Base-by-base conservation (phyloP, 2,329 filamentous ascomycete species). In the Penicillium hordei region DNA sequence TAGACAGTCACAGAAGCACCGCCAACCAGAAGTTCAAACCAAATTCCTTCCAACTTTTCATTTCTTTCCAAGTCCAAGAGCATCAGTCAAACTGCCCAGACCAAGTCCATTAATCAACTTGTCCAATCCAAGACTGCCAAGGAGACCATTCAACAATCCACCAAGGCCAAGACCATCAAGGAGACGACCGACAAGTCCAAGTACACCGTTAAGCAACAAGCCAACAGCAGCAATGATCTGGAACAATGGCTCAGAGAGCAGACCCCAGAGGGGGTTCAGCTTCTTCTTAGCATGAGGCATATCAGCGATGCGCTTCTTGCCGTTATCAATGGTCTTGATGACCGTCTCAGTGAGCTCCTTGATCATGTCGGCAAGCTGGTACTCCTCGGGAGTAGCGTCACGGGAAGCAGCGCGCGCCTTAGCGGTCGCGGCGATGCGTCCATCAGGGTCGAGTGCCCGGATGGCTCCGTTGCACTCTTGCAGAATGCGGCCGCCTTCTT, bases 251-350 rank as follows among this genome's bases (percentile, higher is more conserved):
- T 96, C 91, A 36, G 68, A 71, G 8, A 76, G 69, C 48, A 96
- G 81, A 31, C 81, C 86, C 91, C 92, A 96, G 31, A 97, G 85
- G 12, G 93, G 92, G 79, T 93, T 96, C 60, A 96, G 83, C 80
- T 93, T 88, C 83, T 96, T 93, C 88, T 96, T 95, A 43, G 91
- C 93, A 65, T 95, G 89, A 6, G 93, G 92, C 90, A 96, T 94
- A 70, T 90, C 89, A 70, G 89, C 86, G 60, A 96, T 89, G 81
- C 90, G 90, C 79, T 89, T 90, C 85, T 93, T 94, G 27, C 90
- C 89, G 62, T 89, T 87, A 70, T 97, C 92, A 66, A 97, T 93
- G 25, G 88, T 91, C 68, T 88, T 86, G 46, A 89, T 88, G 23
- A 97, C 89, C 27, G 86, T 88, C 21, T 88, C 88, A 0, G 92